phyloP scores from a whole-genome alignment of 306 rosid genomes.

The Pyrus betulifolia region DNA sequence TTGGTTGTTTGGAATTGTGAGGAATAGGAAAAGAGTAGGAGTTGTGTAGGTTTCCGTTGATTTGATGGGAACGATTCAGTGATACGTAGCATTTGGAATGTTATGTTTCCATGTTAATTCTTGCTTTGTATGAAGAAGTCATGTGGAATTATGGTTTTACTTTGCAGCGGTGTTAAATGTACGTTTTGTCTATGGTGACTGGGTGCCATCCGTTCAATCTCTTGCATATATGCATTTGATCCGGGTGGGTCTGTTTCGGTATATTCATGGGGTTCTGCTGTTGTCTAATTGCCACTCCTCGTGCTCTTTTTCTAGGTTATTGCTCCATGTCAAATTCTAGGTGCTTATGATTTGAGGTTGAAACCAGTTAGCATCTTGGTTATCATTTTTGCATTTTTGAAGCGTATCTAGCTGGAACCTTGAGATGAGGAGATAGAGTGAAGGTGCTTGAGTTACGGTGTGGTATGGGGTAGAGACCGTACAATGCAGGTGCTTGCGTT shows the following conservation, averaged over 20 bases:
- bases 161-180: background rate
- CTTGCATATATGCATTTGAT: background rate
- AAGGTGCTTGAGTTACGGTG: background rate
- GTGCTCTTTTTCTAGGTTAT: background rate
- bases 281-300: background rate
- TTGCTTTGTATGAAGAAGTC: background rate
- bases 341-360: background rate
- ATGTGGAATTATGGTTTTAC: background rate
- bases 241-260: background rate
- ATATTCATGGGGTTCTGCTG: background rate
- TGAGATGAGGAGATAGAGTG: background rate
- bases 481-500: background rate
- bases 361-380: background rate
- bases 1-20: background rate
- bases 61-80: background rate
- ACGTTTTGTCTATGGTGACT: background rate
- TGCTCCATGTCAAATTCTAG: background rate
- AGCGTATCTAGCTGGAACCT: background rate
- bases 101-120: background rate
- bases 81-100: background rate
- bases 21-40: background rate
- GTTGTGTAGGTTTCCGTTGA: background rate
- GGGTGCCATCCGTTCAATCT: background rate
- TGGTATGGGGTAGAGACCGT: background rate
- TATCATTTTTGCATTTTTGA: background rate